phyloP scores from a whole-genome alignment of 148 eudicot genomes.

The Vaccinium darrowii region DNA sequence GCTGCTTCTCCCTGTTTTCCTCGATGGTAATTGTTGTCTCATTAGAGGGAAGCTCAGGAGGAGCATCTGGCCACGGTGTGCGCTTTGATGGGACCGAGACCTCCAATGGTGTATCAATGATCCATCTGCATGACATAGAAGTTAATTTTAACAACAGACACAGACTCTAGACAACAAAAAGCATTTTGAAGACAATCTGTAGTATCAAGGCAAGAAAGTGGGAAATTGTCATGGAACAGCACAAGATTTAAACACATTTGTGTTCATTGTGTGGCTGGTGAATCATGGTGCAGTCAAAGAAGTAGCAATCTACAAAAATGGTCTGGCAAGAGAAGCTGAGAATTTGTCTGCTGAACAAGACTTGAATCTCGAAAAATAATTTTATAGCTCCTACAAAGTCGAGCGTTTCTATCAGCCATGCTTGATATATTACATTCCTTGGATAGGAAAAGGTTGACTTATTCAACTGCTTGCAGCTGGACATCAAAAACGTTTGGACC shows the following conservation, averaged over 20 bases:
- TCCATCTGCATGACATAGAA: constrained; percentile 67
- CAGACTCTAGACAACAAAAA: background rate
- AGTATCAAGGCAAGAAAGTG: background rate
- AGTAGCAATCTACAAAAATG: constrained; percentile 1
- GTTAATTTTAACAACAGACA: background rate
- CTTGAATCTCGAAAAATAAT: background rate
- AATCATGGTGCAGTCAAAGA: background rate
- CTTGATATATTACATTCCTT: background rate
- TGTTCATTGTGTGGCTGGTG: background rate
- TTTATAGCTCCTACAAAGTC: background rate
- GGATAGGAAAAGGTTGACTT: background rate
- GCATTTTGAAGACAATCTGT: background rate
- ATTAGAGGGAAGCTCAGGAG: constrained; percentile 65
- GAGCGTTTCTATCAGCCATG: background rate
- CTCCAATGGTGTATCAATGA: constrained; percentile 80
- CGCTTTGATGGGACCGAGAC: constrained; percentile 92
- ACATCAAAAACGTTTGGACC: background rate
- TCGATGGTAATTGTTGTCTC: constrained; percentile 38
- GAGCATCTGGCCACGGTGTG: constrained; percentile 93
- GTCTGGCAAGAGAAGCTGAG: background rate
- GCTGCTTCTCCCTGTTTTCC: constrained; percentile 50
- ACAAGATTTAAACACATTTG: background rate
- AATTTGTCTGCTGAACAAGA: background rate
- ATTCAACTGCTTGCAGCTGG: background rate
- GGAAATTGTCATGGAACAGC: background rate